Evolutionary conservation across 2,329 filamentous ascomycete genomes (phyloP).

Genomic region (Aspergillus quadricinctus): DNA sequence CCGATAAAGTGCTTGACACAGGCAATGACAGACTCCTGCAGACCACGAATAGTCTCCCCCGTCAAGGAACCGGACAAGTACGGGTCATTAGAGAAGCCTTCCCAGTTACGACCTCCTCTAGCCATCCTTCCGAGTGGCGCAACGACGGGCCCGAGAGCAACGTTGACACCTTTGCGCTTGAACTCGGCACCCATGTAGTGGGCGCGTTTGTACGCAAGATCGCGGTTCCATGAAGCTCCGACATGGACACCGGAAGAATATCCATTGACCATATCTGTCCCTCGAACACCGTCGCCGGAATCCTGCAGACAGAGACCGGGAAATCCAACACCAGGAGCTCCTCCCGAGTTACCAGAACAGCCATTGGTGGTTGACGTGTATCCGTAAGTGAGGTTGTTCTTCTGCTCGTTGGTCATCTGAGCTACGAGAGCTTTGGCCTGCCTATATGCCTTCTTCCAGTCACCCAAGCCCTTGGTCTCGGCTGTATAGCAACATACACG

Average conservation of each 20-base stretch:
- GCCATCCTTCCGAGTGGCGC: constrained; percentile 42
- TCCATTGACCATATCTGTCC: constrained; percentile 41
- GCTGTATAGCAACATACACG: neutral
- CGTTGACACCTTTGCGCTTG: constrained; percentile 45
- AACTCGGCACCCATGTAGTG: constrained; percentile 56
- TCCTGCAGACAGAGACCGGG: neutral
- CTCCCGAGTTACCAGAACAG: neutral
- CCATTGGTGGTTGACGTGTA: neutral
- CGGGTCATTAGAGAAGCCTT: constrained; percentile 40
- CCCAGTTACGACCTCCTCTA: constrained; percentile 43
- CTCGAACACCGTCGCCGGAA: neutral
- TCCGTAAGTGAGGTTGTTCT: neutral
- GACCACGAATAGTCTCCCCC: constrained; percentile 35
- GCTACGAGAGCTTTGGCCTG: neutral
- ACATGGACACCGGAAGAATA: constrained; percentile 40
- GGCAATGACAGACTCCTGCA: constrained; percentile 41
- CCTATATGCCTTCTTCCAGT: neutral
- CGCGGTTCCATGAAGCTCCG: constrained; percentile 50
- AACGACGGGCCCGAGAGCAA: constrained; percentile 34
- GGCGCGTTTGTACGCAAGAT: constrained; percentile 50
- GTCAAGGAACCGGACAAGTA: constrained; percentile 37
- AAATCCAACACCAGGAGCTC: neutral
- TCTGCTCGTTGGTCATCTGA: neutral
- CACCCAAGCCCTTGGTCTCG: neutral
- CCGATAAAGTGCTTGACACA: constrained; percentile 50